These are phyloP conservation scores for Penicillium sp. DNA, from an alignment of 2,329 filamentous ascomycete species.

Conservation along the genomic window DNA sequence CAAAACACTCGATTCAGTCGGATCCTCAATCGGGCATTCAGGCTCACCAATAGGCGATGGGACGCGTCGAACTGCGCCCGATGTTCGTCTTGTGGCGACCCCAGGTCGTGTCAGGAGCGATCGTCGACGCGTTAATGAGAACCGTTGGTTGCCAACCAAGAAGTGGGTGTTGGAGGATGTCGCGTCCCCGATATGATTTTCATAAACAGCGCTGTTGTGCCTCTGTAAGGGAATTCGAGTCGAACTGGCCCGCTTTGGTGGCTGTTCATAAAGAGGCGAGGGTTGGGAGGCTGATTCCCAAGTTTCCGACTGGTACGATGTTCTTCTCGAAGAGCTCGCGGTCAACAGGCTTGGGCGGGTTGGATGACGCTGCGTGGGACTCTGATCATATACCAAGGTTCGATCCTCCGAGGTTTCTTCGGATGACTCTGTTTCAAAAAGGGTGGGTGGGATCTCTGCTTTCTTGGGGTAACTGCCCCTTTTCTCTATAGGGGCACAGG, in stretches of 20 bases:
- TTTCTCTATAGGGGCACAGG: constrained; percentile 11
- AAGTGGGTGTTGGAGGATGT: constrained; percentile 36
- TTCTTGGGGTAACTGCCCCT: constrained; percentile 9
- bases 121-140: constrained; percentile 38
- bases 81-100: constrained; percentile 36
- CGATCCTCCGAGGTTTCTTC: background rate
- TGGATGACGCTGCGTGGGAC: background rate
- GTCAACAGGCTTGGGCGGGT: constrained; percentile 15
- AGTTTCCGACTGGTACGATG: constrained; percentile 23
- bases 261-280: constrained; percentile 16
- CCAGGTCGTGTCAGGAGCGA: constrained; percentile 38
- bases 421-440: constrained; percentile 15
- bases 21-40: constrained; percentile 10
- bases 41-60: constrained; percentile 27
- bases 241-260: constrained; percentile 32
- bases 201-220: constrained; percentile 25
- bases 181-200: constrained; percentile 19
- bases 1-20: constrained; percentile 11
- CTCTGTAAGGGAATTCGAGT: constrained; percentile 27
- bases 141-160: constrained; percentile 32
- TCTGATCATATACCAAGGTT: background rate
- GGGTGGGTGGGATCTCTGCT: constrained; percentile 17
- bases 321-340: constrained; percentile 17
- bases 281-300: constrained; percentile 13
- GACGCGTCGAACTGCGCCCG: constrained; percentile 20